Base-by-base conservation (phyloP, 371 early-diverging fungal genomes). In the Lichtheimia corymbifera region DNA sequence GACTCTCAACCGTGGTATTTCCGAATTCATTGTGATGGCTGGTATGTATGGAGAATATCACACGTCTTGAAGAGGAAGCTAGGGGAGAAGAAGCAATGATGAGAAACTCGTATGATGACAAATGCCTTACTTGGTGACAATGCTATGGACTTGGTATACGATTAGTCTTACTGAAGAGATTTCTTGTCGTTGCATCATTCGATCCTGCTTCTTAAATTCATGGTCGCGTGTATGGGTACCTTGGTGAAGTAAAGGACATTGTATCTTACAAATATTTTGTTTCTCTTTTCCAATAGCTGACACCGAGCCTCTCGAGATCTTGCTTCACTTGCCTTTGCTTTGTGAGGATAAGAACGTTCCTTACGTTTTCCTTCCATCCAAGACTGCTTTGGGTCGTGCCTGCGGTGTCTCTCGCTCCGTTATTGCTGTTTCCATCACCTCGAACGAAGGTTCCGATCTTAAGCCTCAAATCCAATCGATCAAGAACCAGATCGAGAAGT, bases 271-370 rank as follows among this genome's bases (percentile, higher is more conserved):
- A 53, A 24, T 53, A 49, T 44, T 50, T 55, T 55, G 27, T 22
- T 22, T 22, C 2, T 7, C 7, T 28, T 35, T 9, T 11, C 35
- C 35, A 35, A 35, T 71, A 79, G 98, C 97, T 67, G 99, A 99
- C 83, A 89, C 97, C 59, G 94, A 94, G 79, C 99, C 99, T 40
- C 85, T 98, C 57, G 99, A 98, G 75, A 97, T 99, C 71, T 85
- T 98, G 56, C 87, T 97, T 54, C 97, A 99, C 83, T 79, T 99
- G 59, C 98, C 99, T 49, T 88, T 98, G 17, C 84, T 99, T 63
- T 99, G 99, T 85, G 99, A 99, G 85, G 99, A 99, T 83, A 99
- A 99, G 77, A 83, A 88, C 68, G 93, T 98, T 22, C 96, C 98
- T 51, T 99, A 99, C 69, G 77, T 94, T 55, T 99, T 94, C 84